phyloP scores from a whole-genome alignment of 805 yeast genomes.

The Komagataella ulmi region DNA sequence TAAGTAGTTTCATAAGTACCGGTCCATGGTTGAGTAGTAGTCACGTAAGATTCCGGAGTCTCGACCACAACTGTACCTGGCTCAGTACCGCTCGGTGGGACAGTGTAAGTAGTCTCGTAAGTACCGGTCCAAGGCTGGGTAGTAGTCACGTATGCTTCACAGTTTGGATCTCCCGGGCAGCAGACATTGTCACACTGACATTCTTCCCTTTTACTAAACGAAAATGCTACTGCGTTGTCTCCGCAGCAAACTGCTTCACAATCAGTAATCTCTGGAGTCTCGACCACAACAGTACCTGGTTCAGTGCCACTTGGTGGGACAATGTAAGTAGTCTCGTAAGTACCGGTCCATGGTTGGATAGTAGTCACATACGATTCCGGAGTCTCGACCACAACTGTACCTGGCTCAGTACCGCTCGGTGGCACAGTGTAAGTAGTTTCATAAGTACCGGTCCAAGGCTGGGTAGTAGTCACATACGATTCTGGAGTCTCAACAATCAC shows the following conservation, averaged over 20 bases:
- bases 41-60: not conserved
- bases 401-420: not conserved
- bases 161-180: too few species aligned
- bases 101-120: not conserved
- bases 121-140: not conserved
- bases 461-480: not conserved
- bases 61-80: not conserved
- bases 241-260: too few species aligned
- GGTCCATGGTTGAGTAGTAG: not conserved
- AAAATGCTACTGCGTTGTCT: too few species aligned
- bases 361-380: not conserved
- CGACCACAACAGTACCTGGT: not conserved
- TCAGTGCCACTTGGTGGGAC: not conserved
- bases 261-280: not conserved
- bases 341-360: not conserved
- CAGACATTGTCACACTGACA: too few species aligned
- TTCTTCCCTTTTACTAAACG: too few species aligned
- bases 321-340: not conserved
- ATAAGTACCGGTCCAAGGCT: not conserved
- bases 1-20: not conserved
- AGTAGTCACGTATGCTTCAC: not conserved
- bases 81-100: not conserved
- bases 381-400: not conserved
- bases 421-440: not conserved
- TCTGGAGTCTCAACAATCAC: not conserved